Conservation (phyloP, 2,329 filamentous ascomycete genomes). For the Chaetomium sp. region DNA sequence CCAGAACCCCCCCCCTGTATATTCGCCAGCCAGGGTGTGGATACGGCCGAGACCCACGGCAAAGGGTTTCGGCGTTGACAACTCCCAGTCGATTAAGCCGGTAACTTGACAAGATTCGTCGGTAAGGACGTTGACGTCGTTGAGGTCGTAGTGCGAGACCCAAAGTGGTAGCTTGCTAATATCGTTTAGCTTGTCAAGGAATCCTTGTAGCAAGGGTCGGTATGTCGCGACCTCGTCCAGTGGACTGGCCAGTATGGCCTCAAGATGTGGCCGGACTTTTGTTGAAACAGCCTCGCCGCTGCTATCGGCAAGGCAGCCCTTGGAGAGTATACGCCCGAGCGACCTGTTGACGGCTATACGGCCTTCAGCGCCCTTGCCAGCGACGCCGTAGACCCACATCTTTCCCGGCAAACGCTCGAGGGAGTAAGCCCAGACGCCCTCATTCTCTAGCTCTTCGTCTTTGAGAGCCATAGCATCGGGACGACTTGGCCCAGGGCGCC, state of each 20-base stretch:
- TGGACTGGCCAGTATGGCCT: constrained; percentile 19
- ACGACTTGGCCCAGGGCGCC: constrained; percentile 20
- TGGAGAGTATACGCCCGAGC: constrained; percentile 20
- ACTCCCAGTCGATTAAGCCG: constrained; percentile 21
- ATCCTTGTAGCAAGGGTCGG: constrained; percentile 11
- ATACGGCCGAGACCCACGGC: constrained; percentile 21
- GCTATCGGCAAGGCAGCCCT: constrained; percentile 17
- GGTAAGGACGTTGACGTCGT: constrained; percentile 25
- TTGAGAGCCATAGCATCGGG: constrained; percentile 7
- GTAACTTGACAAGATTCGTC: constrained; percentile 21
- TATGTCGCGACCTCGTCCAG: constrained; percentile 19
- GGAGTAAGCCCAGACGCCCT: constrained; percentile 24
- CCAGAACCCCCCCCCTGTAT: constrained; percentile 26
- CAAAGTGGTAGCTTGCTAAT: constrained; percentile 19
- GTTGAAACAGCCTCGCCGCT: constrained; percentile 8
- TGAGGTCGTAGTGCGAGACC: constrained; percentile 26
- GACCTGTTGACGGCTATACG: constrained; percentile 23
- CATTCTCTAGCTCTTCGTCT: constrained; percentile 18
- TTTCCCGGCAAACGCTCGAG: constrained; percentile 21
- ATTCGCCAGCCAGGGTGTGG: constrained; percentile 25
- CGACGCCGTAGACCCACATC: constrained; percentile 20
- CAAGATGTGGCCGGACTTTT: constrained; percentile 18
- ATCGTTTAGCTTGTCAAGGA: constrained; percentile 18
- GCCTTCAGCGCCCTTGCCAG: constrained; percentile 21
- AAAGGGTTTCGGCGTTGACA: constrained; percentile 22